phyloP scores from a whole-genome alignment of 2,329 filamentous ascomycete species.

The Phyllosticta capitalensis region DNA sequence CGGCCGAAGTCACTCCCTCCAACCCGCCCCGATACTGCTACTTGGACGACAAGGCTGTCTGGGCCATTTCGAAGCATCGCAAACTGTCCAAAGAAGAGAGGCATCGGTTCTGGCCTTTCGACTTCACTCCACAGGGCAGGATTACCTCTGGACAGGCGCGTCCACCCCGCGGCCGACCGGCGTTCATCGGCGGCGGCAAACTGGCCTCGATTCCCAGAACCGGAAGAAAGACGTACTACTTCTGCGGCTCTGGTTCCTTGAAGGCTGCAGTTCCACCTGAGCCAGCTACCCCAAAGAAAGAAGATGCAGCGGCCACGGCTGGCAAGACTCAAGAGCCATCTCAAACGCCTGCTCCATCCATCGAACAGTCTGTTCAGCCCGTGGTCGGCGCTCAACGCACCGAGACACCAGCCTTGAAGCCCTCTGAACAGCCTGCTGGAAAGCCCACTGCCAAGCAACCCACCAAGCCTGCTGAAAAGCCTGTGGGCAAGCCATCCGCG shows the following conservation, averaged over 20 bases:
- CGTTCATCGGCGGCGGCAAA: conserved; percentile 12
- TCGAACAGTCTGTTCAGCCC: background rate
- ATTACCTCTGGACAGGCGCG: conserved; percentile 19
- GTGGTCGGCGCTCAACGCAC: background rate
- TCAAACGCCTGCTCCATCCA: background rate
- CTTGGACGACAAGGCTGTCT: conserved; percentile 31
- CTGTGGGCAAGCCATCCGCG: too few species aligned
- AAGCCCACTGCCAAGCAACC: too few species aligned
- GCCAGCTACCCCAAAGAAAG: background rate
- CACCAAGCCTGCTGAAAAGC: too few species aligned
- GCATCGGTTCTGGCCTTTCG: conserved; percentile 26
- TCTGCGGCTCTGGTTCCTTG: background rate
- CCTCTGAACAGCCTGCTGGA: too few species aligned
- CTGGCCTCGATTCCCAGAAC: background rate
- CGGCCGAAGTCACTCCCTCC: conserved; percentile 20
- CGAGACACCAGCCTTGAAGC: too few species aligned
- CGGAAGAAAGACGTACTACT: background rate
- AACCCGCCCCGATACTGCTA: conserved; percentile 27
- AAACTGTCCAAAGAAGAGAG: conserved; percentile 19
- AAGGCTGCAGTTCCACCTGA: background rate
- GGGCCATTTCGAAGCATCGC: conserved; percentile 23
- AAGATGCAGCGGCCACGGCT: background rate
- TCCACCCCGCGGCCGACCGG: conserved; percentile 30
- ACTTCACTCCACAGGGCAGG: conserved; percentile 27
- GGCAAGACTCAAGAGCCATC: background rate